A percentile compares a stretch with the other conserved stretches of the same genome.
Conservation (phyloP, 768 basidiomycete species). For the Tremella mesenterica region DNA sequence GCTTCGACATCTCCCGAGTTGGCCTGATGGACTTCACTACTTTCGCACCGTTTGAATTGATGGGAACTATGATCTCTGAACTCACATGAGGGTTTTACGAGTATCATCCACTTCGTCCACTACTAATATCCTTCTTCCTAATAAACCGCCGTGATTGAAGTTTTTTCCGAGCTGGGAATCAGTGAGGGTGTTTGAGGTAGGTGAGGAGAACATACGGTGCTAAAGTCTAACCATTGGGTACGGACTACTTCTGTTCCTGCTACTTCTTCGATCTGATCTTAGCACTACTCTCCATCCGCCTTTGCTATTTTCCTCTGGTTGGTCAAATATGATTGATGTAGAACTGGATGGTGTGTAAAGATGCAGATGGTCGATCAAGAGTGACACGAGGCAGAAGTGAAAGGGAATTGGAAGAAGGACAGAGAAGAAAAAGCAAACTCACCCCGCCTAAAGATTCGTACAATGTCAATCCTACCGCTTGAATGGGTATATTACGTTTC, state of each 20-base stretch:
- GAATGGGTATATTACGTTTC: slow-evolving; percentile 77
- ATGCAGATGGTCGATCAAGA: no score
- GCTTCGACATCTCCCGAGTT: no score
- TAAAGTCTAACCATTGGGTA: slow-evolving; percentile 78
- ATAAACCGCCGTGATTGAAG: slow-evolving; percentile 48
- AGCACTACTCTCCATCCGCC: neutral
- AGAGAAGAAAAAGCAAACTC: slow-evolving; percentile 35
- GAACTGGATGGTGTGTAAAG: neutral
- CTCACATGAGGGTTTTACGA: slow-evolving; percentile 71
- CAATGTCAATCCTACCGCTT: slow-evolving; percentile 90
- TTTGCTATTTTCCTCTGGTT: neutral
- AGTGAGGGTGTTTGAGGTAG: neutral
- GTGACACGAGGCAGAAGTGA: no score
- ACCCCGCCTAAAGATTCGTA: slow-evolving; percentile 81
- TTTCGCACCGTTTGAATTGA: neutral
- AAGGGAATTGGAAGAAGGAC: no score
- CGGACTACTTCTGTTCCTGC: slow-evolving; percentile 62
- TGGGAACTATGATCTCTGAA: slow-evolving; percentile 4
- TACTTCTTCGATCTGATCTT: slow-evolving; percentile 33
- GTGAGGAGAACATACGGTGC: slow-evolving; percentile 36
- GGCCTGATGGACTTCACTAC: no score
- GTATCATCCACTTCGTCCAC: slow-evolving; percentile 53
- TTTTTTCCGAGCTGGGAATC: slow-evolving; percentile 41
- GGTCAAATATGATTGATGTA: neutral
- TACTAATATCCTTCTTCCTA: slow-evolving; percentile 74